These are phyloP conservation scores for Adansonia digitata DNA, from an alignment of 345 rosid species.

Conservation along the genomic window DNA sequence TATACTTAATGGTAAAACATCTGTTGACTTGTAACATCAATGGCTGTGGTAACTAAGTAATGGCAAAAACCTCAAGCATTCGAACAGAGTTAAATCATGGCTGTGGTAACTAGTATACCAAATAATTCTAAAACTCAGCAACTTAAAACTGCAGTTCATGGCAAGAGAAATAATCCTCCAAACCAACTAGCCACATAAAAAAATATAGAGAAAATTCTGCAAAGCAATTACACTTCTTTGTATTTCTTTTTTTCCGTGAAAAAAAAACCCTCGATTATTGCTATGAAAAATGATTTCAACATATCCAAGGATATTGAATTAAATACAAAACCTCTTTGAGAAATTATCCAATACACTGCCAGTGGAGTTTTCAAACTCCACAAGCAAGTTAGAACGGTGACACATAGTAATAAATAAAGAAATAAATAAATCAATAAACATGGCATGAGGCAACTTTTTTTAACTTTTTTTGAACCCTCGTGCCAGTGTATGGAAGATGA, in stretches of 20 bases:
- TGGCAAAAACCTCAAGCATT: neutral
- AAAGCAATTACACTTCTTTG: neutral
- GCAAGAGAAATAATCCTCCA: neutral
- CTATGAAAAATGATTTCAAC: neutral
- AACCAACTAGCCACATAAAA: neutral
- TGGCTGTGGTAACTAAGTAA: no score
- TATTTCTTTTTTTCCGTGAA: neutral
- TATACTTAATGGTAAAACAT: neutral
- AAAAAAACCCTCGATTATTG: neutral
- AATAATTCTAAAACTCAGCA: neutral
- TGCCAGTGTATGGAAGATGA: no score
- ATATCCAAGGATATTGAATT: neutral
- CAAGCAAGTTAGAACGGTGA: no score
- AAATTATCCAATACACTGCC: no score
- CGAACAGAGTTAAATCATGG: neutral
- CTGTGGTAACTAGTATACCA: neutral
- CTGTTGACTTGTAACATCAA: neutral
- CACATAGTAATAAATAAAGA: no score
- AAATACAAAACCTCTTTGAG: no score
- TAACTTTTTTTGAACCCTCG: no score
- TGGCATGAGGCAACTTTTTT: no score
- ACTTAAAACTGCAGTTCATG: neutral
- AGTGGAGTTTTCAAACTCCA: no score
- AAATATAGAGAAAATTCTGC: neutral
- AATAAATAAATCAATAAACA: no score